Percentiles rank a stretch among this genome's conserved stretches.
phyloP scores from a whole-genome alignment of 2,329 filamentous ascomycete genomes.

The Colletotrichum euphorbiae region DNA sequence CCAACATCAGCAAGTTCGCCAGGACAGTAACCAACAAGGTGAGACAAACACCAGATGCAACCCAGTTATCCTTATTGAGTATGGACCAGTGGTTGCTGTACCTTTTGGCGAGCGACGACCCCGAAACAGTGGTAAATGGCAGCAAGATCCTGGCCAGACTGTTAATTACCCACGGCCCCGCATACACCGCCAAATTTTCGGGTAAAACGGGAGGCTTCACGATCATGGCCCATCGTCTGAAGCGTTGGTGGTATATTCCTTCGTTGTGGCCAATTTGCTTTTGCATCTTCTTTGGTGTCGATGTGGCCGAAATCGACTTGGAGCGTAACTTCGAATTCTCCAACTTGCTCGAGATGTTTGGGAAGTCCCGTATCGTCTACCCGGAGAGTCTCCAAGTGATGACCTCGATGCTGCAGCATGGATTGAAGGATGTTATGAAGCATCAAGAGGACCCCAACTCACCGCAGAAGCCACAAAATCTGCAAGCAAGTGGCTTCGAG shows the following conservation, averaged over 20 bases:
- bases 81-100: slow-evolving; percentile 84
- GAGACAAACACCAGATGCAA: slow-evolving; percentile 47
- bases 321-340: slow-evolving; percentile 79
- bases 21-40: slow-evolving; percentile 96
- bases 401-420: slow-evolving; percentile 87
- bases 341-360: slow-evolving; percentile 80
- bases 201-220: slow-evolving; percentile 87
- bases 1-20: slow-evolving; percentile 86
- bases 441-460: slow-evolving; percentile 71
- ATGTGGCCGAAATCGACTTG: slow-evolving; percentile 80
- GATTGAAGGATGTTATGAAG: slow-evolving; percentile 76
- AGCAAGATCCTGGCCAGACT: slow-evolving; percentile 86
- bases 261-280: slow-evolving; percentile 90
- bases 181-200: slow-evolving; percentile 87
- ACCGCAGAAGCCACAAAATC: slow-evolving; percentile 47
- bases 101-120: slow-evolving; percentile 86
- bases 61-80: slow-evolving; percentile 42
- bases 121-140: slow-evolving; percentile 83
- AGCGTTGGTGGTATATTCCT: slow-evolving; percentile 88
- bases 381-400: slow-evolving; percentile 85
- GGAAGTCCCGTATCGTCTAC: slow-evolving; percentile 74
- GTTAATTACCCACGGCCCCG: slow-evolving; percentile 82
- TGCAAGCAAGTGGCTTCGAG: slow-evolving; percentile 41
- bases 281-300: slow-evolving; percentile 86
- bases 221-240: slow-evolving; percentile 85